Percentiles rank a stretch among this genome's conserved stretches.
phyloP scores from a whole-genome alignment of 2,329 filamentous ascomycete genomes.

The Leptographium galeiforme region DNA sequence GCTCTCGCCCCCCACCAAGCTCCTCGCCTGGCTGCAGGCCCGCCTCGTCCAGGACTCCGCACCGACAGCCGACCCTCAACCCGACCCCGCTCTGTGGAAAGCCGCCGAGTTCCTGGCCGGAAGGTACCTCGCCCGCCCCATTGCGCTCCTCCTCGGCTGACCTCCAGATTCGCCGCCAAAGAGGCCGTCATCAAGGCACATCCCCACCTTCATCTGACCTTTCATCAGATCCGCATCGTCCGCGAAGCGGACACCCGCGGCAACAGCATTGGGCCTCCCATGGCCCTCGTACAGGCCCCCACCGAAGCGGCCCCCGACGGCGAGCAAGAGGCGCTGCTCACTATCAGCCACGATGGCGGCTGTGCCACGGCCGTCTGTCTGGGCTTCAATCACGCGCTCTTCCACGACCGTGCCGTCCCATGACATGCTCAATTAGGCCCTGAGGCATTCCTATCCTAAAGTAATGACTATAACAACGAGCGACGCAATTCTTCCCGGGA shows the following conservation, averaged over 20 bases:
- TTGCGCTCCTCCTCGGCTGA: background rate
- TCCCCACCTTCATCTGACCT: slow-evolving; percentile 41
- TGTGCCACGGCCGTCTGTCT: slow-evolving; percentile 64
- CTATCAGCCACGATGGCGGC: slow-evolving; percentile 77
- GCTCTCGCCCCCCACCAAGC: background rate
- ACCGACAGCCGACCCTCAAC: background rate
- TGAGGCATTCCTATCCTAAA: background rate
- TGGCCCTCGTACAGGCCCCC: slow-evolving; percentile 25
- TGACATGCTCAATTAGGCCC: background rate
- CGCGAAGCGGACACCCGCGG: background rate
- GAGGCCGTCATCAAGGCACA: slow-evolving; percentile 65
- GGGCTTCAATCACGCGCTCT: slow-evolving; percentile 19
- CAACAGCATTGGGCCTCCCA: slow-evolving; percentile 22
- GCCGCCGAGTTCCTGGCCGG: slow-evolving; percentile 30
- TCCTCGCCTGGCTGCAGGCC: slow-evolving; percentile 4
- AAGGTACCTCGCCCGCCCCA: slow-evolving; percentile 20
- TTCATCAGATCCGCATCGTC: slow-evolving; percentile 44
- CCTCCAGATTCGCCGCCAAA: slow-evolving; percentile 52
- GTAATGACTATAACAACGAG: slow-evolving; percentile 4
- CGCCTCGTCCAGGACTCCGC: background rate
- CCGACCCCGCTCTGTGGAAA: slow-evolving; percentile 18
- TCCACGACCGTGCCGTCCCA: background rate
- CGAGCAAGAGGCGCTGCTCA: slow-evolving; percentile 47
- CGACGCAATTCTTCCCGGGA: slow-evolving; percentile 8
- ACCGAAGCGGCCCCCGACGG: slow-evolving; percentile 1